A percentile compares a stretch with the other conserved stretches of the same genome.
phyloP scores from a whole-genome alignment of 768 basidiomycete species.

The Leccinum disarticulatum region DNA sequence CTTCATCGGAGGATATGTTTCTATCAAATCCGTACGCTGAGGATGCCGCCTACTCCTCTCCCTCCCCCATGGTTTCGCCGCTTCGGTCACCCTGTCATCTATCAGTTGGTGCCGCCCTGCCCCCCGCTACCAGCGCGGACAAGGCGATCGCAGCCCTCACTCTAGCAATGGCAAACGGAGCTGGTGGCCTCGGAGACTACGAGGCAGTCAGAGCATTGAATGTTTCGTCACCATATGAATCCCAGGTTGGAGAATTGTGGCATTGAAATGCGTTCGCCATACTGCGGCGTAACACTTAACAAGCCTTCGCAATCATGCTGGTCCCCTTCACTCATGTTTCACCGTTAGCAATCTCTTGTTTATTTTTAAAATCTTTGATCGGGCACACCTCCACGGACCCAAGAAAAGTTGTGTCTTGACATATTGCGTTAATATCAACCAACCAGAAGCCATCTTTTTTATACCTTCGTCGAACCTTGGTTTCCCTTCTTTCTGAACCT shows the following conservation, averaged over 20 bases:
- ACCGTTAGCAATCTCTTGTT: conserved; percentile 20
- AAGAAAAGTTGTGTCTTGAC: conserved; percentile 16
- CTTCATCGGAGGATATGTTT: conserved; percentile 10
- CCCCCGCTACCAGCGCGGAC: conserved; percentile 49
- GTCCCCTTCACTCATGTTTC: conserved; percentile 3
- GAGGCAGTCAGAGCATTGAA: conserved; percentile 44
- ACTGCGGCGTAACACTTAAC: conserved; percentile 1
- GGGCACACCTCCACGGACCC: conserved; percentile 20
- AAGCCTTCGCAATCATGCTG: neutral
- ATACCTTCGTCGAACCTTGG: conserved; percentile 26
- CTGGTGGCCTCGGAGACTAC: conserved; percentile 60
- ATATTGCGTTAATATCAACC: conserved; percentile 26
- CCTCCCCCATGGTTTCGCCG: conserved; percentile 10
- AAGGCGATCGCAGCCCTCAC: conserved; percentile 60
- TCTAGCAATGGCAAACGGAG: conserved; percentile 63
- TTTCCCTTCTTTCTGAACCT: conserved; percentile 5
- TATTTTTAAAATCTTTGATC: conserved; percentile 26
- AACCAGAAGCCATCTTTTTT: conserved; percentile 15
- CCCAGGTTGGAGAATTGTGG: conserved; percentile 62
- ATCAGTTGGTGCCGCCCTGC: conserved; percentile 2
- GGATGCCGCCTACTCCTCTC: conserved; percentile 6
- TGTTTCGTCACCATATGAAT: conserved; percentile 35
- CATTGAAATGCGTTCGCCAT: conserved; percentile 31
- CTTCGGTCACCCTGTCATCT: conserved; percentile 15
- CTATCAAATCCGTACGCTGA: conserved; percentile 6